A percentile compares a stretch with the other conserved stretches of the same genome.
Evolutionary conservation across 2,329 filamentous ascomycete genomes (phyloP).

Genomic region (Sclerotinia nivalis): DNA sequence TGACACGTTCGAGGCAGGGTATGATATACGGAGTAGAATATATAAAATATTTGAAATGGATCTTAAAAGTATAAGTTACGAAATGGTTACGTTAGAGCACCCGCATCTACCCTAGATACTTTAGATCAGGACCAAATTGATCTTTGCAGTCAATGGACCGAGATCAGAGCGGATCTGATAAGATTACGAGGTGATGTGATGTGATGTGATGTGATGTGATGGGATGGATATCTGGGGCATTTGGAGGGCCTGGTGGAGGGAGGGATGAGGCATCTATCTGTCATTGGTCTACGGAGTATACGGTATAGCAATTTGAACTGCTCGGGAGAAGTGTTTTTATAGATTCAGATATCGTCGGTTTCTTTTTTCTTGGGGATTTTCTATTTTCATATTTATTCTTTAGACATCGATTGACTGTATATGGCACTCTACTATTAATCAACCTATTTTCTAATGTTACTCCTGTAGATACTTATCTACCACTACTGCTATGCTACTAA

Average conservation of each 20-base stretch:
- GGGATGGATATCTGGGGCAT: neutral
- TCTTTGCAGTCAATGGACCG: neutral
- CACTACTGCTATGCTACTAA: neutral
- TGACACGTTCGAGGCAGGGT: neutral
- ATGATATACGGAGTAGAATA: neutral
- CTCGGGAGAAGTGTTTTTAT: neutral
- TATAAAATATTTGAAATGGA: neutral
- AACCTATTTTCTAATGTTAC: neutral
- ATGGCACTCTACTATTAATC: neutral
- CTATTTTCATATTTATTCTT: neutral
- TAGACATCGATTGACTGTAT: neutral
- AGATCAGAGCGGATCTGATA: constrained; percentile 11
- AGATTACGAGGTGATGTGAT: neutral
- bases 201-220: neutral
- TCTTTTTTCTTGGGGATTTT: neutral
- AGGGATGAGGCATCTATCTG: neutral
- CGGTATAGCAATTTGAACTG: too few relatives aligned
- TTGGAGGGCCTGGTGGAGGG: neutral
- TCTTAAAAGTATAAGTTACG: neutral
- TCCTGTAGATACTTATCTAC: neutral
- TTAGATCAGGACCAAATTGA: neutral
- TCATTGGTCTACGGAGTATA: too few relatives aligned
- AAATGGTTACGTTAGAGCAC: neutral
- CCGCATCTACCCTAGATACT: too few relatives aligned
- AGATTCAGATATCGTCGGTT: neutral